Evolutionary conservation across 441 rosid genomes (phyloP).

Genomic region (Arabidopsis lyrata): DNA sequence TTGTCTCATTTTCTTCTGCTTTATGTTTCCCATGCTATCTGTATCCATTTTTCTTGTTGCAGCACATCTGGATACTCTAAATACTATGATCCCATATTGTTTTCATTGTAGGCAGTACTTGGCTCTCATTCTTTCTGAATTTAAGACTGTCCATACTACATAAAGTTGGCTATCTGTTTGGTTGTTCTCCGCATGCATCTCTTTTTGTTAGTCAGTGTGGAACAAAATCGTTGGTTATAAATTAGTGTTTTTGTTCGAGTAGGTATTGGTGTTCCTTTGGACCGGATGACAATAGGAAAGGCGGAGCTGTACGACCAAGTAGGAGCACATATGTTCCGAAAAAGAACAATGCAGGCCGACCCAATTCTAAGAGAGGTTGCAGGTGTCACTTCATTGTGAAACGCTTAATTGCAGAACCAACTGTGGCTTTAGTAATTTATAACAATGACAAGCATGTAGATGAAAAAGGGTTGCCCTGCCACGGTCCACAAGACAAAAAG

Average conservation of each 20-base stretch:
- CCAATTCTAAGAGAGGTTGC: constrained; percentile 92
- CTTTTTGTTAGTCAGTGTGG: background rate
- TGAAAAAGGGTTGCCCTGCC: constrained; percentile 88
- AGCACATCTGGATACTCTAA: background rate
- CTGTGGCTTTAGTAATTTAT: constrained; percentile 81
- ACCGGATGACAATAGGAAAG: constrained; percentile 90
- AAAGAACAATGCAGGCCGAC: constrained; percentile 90
- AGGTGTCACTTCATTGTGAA: constrained; percentile 95
- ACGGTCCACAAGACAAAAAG: constrained; percentile 92
- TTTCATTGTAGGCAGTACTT: background rate
- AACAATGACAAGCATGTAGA: constrained; percentile 89
- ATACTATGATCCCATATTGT: background rate
- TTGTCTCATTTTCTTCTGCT: background rate
- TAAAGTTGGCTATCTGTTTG: background rate
- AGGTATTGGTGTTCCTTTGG: constrained; percentile 99
- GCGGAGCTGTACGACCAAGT: constrained; percentile 84
- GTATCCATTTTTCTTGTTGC: background rate
- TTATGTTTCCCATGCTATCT: background rate
- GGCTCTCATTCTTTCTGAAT: background rate
- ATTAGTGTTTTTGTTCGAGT: constrained; percentile 37
- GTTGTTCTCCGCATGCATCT: background rate
- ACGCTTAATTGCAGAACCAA: constrained; percentile 84
- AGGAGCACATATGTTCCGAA: constrained; percentile 76
- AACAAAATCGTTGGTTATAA: background rate
- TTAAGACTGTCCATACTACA: background rate